A percentile compares a stretch with the other conserved stretches of the same genome.
Conservation (phyloP, 805 yeast species). For the Sugiyamaella smithiae region DNA sequence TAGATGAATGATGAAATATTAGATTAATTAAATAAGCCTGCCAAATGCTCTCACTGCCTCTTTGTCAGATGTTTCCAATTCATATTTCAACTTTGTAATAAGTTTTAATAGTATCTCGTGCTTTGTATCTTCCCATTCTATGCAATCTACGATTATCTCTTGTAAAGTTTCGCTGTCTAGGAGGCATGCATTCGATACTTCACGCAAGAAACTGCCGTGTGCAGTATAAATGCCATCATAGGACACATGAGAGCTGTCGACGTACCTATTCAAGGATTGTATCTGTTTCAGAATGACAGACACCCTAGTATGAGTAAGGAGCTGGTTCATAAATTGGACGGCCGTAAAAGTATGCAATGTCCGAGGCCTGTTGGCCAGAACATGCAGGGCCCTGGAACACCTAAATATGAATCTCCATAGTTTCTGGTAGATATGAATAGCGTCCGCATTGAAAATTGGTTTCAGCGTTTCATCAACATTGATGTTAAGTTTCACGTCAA, state of each 20-base stretch:
- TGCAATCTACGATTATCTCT: neutral
- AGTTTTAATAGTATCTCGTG: too few species aligned
- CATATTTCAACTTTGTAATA: too few species aligned
- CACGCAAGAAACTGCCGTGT: neutral
- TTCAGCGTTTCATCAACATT: neutral
- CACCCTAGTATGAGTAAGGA: neutral
- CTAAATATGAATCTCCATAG: neutral
- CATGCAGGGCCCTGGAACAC: neutral
- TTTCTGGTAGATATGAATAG: neutral
- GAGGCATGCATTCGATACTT: neutral
- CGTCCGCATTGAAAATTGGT: neutral
- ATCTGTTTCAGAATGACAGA: neutral
- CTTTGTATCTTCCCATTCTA: too few species aligned
- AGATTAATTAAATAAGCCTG: neutral
- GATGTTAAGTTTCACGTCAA: neutral
- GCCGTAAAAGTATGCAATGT: neutral
- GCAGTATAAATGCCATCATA: neutral
- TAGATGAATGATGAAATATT: slow-evolving; percentile 3
- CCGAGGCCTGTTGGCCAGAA: neutral
- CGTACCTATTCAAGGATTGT: neutral
- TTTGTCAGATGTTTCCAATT: slow-evolving; percentile 1
- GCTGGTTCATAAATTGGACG: neutral
- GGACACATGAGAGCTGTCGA: neutral
- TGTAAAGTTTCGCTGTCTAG: neutral
- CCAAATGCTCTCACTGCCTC: too few species aligned